These are phyloP conservation scores for Ochetophila trinervis DNA, from an alignment of 306 rosid genomes.

Conservation along the genomic window DNA sequence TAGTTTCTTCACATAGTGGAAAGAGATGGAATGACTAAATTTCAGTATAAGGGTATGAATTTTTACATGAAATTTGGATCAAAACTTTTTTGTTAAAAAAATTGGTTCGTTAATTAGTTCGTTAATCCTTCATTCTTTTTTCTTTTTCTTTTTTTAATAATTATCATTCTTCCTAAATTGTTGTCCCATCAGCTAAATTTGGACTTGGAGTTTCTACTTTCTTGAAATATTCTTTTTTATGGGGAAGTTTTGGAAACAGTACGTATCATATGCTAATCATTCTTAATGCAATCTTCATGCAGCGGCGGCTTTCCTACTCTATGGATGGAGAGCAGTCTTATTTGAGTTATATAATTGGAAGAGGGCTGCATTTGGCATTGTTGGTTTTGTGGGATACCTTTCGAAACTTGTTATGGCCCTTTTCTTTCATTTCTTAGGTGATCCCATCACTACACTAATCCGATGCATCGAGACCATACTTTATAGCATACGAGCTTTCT, in stretches of 20 bases:
- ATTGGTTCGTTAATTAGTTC: too few relatives aligned
- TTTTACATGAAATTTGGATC: too few relatives aligned
- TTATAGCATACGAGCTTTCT: slow-evolving; percentile 56
- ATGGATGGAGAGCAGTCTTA: slow-evolving; percentile 91
- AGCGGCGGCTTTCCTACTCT: slow-evolving; percentile 68
- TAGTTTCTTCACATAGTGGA: too few relatives aligned
- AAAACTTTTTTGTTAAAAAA: too few relatives aligned
- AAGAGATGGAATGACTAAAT: too few relatives aligned
- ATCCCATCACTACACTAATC: slow-evolving; percentile 65
- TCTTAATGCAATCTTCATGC: slow-evolving; percentile 27
- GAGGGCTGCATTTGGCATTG: slow-evolving; percentile 41
- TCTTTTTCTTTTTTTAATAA: too few relatives aligned
- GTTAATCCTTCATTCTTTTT: too few relatives aligned
- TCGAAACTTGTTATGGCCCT: slow-evolving; percentile 54
- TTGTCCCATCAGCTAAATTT: background rate
- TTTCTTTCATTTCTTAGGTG: slow-evolving; percentile 63
- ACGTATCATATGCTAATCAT: slow-evolving; percentile 1
- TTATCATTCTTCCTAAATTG: background rate
- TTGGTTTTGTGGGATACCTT: slow-evolving; percentile 51
- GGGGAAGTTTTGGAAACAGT: background rate
- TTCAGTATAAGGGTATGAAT: too few relatives aligned
- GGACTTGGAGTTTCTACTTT: background rate
- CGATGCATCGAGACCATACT: slow-evolving; percentile 54
- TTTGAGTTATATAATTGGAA: slow-evolving; percentile 85
- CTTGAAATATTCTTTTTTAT: background rate